Evolutionary conservation across 345 rosid species (phyloP).

Genomic region (Aquilaria sinensis): DNA sequence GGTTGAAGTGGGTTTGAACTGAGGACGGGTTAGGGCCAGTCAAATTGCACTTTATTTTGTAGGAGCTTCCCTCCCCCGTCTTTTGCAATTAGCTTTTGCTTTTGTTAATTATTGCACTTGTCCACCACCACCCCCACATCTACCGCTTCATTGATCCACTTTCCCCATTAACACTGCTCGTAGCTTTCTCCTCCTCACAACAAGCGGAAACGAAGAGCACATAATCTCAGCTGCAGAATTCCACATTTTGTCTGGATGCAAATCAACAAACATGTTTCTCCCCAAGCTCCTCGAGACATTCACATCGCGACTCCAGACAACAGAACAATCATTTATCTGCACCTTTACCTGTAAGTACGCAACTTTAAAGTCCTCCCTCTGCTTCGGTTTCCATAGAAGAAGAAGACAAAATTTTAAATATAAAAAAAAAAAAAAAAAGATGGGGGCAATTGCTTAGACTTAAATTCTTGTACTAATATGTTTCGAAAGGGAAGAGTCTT

Average conservation of each 20-base stretch:
- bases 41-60: conserved; percentile 44
- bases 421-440: not conserved
- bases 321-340: not conserved
- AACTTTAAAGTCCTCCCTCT: not conserved
- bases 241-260: too few relatives aligned
- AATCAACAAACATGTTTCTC: not conserved
- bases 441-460: not conserved
- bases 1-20: not conserved
- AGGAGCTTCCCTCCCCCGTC: conserved; percentile 40
- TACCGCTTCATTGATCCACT: not conserved
- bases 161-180: conserved; percentile 15
- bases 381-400: not conserved
- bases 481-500: not conserved
- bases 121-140: conserved; percentile 22
- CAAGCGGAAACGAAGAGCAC: not conserved
- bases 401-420: not conserved
- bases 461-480: not conserved
- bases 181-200: not conserved
- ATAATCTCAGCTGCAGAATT: not conserved
- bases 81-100: conserved; percentile 14
- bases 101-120: conserved; percentile 29
- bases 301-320: too few relatives aligned
- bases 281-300: not conserved
- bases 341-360: not conserved
- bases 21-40: too few relatives aligned